phyloP scores from a whole-genome alignment of 345 rosid species.

The Geranium brycei region DNA sequence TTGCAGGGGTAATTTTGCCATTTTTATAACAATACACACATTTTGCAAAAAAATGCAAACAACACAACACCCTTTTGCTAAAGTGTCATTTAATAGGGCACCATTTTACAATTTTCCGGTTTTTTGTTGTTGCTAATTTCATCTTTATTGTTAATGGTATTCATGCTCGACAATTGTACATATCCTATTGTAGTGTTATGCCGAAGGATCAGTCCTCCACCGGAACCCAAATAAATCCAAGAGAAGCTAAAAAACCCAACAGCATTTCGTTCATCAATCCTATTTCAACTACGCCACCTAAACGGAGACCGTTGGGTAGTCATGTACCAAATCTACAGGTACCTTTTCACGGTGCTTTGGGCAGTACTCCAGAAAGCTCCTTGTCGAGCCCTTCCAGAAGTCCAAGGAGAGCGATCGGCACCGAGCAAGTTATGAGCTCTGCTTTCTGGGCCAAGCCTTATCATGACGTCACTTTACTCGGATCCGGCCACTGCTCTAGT shows the following conservation, averaged over 20 bases:
- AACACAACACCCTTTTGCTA: too few relatives aligned
- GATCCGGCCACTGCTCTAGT: constrained; percentile 98
- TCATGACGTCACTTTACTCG: constrained; percentile 58
- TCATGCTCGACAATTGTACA: constrained; percentile 11
- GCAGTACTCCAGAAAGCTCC: constrained; percentile 88
- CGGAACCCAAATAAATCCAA: constrained; percentile 28
- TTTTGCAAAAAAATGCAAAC: too few relatives aligned
- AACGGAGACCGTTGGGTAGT: constrained; percentile 36
- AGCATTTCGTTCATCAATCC: constrained; percentile 34
- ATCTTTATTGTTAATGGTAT: neutral
- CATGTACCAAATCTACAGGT: constrained; percentile 61
- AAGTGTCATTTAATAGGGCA: too few relatives aligned
- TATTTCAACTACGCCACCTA: constrained; percentile 50
- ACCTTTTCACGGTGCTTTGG: constrained; percentile 49
- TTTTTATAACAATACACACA: too few relatives aligned
- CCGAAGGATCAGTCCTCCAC: constrained; percentile 39
- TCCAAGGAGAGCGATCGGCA: constrained; percentile 62
- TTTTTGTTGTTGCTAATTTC: neutral
- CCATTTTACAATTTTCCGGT: too few relatives aligned
- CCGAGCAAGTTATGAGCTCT: constrained; percentile 55
- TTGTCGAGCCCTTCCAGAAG: constrained; percentile 98
- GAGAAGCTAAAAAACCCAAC: constrained; percentile 55
- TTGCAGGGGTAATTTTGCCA: too few relatives aligned
- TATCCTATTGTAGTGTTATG: constrained; percentile 23
- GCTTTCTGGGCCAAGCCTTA: constrained; percentile 58